Evolutionary conservation across 2,329 filamentous ascomycete genomes (phyloP).

Genomic region (Achaetomium macrosporum): DNA sequence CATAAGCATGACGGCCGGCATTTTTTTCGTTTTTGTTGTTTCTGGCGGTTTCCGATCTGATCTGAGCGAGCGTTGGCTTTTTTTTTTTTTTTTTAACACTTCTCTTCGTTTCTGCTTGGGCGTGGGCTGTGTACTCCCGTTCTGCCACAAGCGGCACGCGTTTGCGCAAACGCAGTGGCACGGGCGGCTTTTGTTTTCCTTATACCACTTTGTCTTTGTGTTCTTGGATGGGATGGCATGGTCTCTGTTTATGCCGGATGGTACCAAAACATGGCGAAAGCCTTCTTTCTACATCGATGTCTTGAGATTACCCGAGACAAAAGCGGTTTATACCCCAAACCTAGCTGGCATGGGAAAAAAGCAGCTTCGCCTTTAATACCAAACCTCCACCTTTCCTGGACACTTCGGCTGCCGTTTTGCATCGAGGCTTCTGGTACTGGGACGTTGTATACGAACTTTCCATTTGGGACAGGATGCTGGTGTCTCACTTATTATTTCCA

Average conservation of each 20-base stretch:
- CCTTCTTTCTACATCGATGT: neutral
- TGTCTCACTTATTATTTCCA: conserved; percentile 8
- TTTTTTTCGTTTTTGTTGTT: conserved; percentile 23
- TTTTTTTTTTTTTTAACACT: conserved; percentile 22
- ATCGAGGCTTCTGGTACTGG: conserved; percentile 1
- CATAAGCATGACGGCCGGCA: conserved; percentile 10
- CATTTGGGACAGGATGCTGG: neutral
- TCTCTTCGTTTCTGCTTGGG: conserved; percentile 23
- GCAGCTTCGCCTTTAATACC: conserved; percentile 15
- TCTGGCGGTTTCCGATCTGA: conserved; percentile 6
- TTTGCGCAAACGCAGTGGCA: neutral
- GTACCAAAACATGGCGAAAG: conserved; percentile 6
- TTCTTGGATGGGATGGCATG: neutral
- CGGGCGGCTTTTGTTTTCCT: conserved; percentile 6
- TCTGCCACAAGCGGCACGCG: neutral
- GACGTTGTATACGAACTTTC: conserved; percentile 13
- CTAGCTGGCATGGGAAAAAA: conserved; percentile 18
- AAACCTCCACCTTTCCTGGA: neutral
- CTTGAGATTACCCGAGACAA: conserved; percentile 14
- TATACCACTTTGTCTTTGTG: conserved; percentile 9
- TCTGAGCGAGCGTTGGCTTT: conserved; percentile 23
- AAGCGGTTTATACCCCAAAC: conserved; percentile 32
- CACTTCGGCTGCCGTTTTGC: neutral
- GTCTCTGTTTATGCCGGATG: neutral
- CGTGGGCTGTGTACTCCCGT: neutral